Conservation (phyloP, 2,329 filamentous ascomycete genomes). For the Fusarium dimerum region DNA sequence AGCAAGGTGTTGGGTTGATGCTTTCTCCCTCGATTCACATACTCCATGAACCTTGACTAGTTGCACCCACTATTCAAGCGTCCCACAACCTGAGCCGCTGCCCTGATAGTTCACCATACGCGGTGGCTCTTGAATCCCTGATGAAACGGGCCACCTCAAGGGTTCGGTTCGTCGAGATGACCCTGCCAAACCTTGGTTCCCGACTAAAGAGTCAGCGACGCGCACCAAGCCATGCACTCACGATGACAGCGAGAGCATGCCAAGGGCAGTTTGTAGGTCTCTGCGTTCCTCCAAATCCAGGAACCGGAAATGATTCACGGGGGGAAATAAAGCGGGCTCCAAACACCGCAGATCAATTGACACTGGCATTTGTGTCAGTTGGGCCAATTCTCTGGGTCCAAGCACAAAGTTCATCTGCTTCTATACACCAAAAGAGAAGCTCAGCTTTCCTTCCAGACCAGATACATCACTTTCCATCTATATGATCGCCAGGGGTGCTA, state of each 20-base stretch:
- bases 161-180: too few species aligned
- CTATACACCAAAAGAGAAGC: too few species aligned
- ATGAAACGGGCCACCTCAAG: neutral
- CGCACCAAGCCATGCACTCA: too few species aligned
- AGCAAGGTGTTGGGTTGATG: neutral
- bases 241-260: conserved; percentile 30
- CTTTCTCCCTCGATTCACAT: conserved; percentile 6
- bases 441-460: too few species aligned
- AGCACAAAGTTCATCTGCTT: too few species aligned
- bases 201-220: too few species aligned
- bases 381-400: too few species aligned
- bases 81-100: conserved; percentile 14
- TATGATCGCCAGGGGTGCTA: too few species aligned
- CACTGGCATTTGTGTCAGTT: conserved; percentile 29
- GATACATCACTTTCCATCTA: too few species aligned
- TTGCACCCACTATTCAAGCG: conserved; percentile 18
- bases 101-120: conserved; percentile 27
- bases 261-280: conserved; percentile 36
- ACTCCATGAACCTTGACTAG: conserved; percentile 33
- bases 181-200: too few species aligned
- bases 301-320: conserved; percentile 39
- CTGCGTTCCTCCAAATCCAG: conserved; percentile 39
- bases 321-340: conserved; percentile 37
- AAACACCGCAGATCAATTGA: conserved; percentile 37
- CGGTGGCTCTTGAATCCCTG: conserved; percentile 34